Evolutionary conservation across 2,329 filamentous ascomycete species (phyloP), one percentile per base, ranked within the genome.

Genomic region (Biscogniauxia marginata): DNA sequence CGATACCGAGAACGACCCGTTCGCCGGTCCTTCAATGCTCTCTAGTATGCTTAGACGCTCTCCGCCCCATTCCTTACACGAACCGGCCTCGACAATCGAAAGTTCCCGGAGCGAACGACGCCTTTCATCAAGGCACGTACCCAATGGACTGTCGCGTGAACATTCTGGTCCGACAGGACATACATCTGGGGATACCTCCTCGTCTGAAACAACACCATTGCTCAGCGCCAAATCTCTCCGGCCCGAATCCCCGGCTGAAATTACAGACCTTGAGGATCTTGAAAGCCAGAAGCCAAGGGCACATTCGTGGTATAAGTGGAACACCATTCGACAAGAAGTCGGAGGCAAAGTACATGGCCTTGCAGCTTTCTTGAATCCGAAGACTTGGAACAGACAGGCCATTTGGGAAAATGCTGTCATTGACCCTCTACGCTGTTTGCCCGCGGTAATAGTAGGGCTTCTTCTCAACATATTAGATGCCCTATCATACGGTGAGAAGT

Each of bases 391-490:
- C 70, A 79, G 77, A 55, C 82, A 80, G 62, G 75, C 81, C 0
- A 77, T 96, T 6, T 88, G 86, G 79, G 72, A 84, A 43, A 81
- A 83, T 46, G 81, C 79, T 0, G 73, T 96, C 2, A 72, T 91
- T 9, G 79, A 85, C 43, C 91, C 92, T 0, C 76, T 84, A 18
- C 85, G 84, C 49, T 89, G 88, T 63, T 71, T 97, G 16, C 95
- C 95, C 1, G 89, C 93, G 3, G 93, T 98, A 1, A 83, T 96
- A 63, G 84, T 99, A 0, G 95, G 95, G 0, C 75, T 96, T 22
- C 79, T 99, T 1, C 83, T 99, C 18, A 99, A 99, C 65, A 88
- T 99, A 47, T 79, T 99, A 19, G 95, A 99, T 77, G 95, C 93
- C 5, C 76, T 99, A 44, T 98, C 93, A 2, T 99, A 99, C 68